Evolutionary conservation across 768 basidiomycete species (phyloP).

Genomic region (Leccinum obscurum): DNA sequence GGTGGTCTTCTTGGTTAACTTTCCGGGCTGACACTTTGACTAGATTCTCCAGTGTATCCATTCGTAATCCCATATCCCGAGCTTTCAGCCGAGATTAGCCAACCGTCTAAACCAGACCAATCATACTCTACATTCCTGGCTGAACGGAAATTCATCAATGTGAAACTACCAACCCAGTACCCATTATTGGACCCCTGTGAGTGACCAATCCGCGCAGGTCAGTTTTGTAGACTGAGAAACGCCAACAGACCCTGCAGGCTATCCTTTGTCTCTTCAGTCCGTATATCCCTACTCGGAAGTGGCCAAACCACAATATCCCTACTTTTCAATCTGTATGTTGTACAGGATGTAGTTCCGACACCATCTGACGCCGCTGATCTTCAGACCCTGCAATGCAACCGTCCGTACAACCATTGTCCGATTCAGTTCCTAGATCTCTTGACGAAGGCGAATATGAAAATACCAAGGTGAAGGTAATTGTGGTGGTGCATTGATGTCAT

Average conservation of each 20-base stretch:
- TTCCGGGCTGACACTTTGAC: not conserved
- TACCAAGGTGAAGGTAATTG: conserved; percentile 14
- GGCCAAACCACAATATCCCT: conserved; percentile 21
- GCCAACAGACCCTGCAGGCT: conserved; percentile 21
- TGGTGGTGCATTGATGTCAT: not conserved
- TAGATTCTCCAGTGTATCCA: conserved; percentile 29
- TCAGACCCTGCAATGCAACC: conserved; percentile 20
- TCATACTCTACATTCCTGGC: not conserved
- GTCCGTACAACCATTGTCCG: conserved; percentile 13
- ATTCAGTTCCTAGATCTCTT: conserved; percentile 8
- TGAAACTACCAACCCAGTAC: conserved; percentile 19
- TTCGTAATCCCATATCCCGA: conserved; percentile 18
- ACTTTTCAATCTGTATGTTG: conserved; percentile 28
- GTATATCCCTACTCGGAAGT: conserved; percentile 21
- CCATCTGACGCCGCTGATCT: not conserved
- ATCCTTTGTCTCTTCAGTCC: conserved; percentile 28
- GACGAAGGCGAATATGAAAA: conserved; percentile 2
- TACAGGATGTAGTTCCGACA: not conserved
- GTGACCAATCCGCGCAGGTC: conserved; percentile 7
- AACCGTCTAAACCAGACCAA: conserved; percentile 3
- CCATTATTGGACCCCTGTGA: conserved; percentile 38
- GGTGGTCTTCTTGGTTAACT: not conserved
- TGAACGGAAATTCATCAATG: conserved; percentile 1
- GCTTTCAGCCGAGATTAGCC: conserved; percentile 5
- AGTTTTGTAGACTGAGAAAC: not conserved